Evolutionary conservation across 192 early-diverging fungal species (phyloP), one percentile per base, ranked within the genome.

Genomic region (Obelidium mucronatum): DNA sequence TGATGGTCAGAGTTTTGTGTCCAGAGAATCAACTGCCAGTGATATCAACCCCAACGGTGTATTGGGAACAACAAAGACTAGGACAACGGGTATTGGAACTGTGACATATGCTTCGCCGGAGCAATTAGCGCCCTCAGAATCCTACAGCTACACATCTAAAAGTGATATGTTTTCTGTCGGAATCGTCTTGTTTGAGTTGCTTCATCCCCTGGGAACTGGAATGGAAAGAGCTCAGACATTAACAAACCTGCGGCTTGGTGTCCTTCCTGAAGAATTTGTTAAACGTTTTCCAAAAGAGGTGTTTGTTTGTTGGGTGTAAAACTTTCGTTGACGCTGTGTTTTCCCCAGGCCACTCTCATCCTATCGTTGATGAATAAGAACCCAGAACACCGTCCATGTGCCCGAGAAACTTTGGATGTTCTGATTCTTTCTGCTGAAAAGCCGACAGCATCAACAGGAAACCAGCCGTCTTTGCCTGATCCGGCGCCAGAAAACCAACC

Each of bases 101-200:
- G 80, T 90, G 1, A 92, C 92, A 15, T 94, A 94, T 73, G 93
- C 93, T n/a, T 93, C 93, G 6, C 93, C 93, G 0, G 93, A 94
- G 76, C 93, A 94, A 71, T 78, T 93, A n/a, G 24, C 76, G 72
- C 48, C 88, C 76, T 22, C 70, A 80, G 34, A 61, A 67, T n/a
- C 67, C 79, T 11, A 65, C 15, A 39, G 73, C n/a, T 87, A 89
- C 73, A 80, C 80, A 26, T 67, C 74, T 51, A 79, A 79, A 71
- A 75, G 89, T 2, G 98, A 99, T 76, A 95, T 99, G 11, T 99
- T 97, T 80, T 96, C 94, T 4, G 81, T 97, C 13, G 98, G 98
- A 2, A 97, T 99, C 48, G 92, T 99, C 42, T 92, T 99, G 60
- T 98, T 97, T 78, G 98, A 99, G 83, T 82, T 99, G 54, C 92